Conservation (phyloP, 2,329 filamentous ascomycete species). For the Penicillium frequentans region DNA sequence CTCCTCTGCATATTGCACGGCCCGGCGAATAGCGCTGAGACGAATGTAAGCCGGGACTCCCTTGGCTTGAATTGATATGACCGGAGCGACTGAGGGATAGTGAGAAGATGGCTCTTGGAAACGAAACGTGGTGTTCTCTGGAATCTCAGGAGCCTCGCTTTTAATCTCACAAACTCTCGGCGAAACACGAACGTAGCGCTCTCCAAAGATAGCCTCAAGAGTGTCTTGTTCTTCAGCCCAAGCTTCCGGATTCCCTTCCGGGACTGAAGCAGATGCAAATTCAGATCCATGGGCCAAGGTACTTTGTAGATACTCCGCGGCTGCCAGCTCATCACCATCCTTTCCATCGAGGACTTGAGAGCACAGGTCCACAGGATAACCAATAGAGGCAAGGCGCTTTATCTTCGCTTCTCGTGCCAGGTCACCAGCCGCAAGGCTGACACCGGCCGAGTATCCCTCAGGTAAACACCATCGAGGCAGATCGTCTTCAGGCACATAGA, state of each 20-base stretch:
- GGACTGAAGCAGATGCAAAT: conserved; percentile 11
- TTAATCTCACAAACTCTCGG: conserved; percentile 68
- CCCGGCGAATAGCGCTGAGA: conserved; percentile 78
- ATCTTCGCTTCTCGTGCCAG: conserved; percentile 78
- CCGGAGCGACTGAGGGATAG: conserved; percentile 69
- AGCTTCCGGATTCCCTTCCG: conserved; percentile 48
- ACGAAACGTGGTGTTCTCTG: conserved; percentile 55
- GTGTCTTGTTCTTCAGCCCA: conserved; percentile 88
- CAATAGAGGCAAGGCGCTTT: conserved; percentile 76
- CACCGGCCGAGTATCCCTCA: conserved; percentile 85
- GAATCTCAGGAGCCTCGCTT: conserved; percentile 53
- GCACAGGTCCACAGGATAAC: conserved; percentile 84
- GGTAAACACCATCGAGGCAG: conserved; percentile 90
- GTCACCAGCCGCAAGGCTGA: conserved; percentile 80
- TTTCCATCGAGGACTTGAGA: conserved; percentile 71
- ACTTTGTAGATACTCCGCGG: conserved; percentile 77
- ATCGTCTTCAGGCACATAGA: conserved; percentile 96
- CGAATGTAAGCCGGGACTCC: conserved; percentile 88
- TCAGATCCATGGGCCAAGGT: conserved; percentile 57
- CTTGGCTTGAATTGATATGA: conserved; percentile 68
- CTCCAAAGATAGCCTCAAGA: conserved; percentile 81
- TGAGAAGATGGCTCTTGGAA: conserved; percentile 66
- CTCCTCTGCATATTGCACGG: conserved; percentile 68
- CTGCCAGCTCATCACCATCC: conserved; percentile 69
- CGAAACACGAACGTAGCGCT: conserved; percentile 64